Evolutionary conservation across 1,284 basidiomycete genomes (phyloP).

Genomic region (Amylostereum areolatum): DNA sequence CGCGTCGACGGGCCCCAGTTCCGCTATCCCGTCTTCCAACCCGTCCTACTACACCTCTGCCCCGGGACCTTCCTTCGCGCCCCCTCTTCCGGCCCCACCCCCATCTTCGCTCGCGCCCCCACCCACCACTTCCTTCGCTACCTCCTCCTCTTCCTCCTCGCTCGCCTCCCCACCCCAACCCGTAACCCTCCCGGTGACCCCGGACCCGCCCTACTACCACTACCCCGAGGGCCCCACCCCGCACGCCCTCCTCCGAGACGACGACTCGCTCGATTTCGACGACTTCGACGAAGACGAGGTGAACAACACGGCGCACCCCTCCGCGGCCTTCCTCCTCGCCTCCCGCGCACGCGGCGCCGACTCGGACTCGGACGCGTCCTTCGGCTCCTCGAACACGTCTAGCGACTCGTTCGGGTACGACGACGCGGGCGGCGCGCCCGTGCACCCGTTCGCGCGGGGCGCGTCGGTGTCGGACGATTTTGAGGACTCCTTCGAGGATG

Average conservation of each 20-base stretch:
- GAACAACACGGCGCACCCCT: constrained; percentile 22
- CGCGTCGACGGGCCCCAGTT: not conserved
- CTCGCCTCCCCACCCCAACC: too few relatives aligned
- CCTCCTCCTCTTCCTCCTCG: too few relatives aligned
- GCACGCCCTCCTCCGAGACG: constrained; percentile 13
- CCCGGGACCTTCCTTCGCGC: too few relatives aligned
- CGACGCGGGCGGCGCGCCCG: constrained; percentile 29
- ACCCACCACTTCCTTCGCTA: too few relatives aligned
- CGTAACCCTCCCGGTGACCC: too few relatives aligned
- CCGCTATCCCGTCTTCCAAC: too few relatives aligned
- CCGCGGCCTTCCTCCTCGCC: constrained; percentile 25
- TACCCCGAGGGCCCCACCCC: not conserved
- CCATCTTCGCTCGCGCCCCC: too few relatives aligned
- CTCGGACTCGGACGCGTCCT: constrained; percentile 8
- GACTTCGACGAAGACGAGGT: constrained; percentile 33
- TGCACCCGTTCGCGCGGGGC: constrained; percentile 50
- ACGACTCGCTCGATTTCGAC: constrained; percentile 9
- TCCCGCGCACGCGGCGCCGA: constrained; percentile 19
- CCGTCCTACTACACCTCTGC: too few relatives aligned
- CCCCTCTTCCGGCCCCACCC: too few relatives aligned
- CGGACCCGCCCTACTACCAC: too few relatives aligned
- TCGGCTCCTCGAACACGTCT: not conserved
- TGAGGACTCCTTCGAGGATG: constrained; percentile 34
- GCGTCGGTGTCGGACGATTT: constrained; percentile 26
- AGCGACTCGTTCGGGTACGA: constrained; percentile 9